Conservation (phyloP, 495 filamentous ascomycete species). For the Filosporella fistucella region DNA sequence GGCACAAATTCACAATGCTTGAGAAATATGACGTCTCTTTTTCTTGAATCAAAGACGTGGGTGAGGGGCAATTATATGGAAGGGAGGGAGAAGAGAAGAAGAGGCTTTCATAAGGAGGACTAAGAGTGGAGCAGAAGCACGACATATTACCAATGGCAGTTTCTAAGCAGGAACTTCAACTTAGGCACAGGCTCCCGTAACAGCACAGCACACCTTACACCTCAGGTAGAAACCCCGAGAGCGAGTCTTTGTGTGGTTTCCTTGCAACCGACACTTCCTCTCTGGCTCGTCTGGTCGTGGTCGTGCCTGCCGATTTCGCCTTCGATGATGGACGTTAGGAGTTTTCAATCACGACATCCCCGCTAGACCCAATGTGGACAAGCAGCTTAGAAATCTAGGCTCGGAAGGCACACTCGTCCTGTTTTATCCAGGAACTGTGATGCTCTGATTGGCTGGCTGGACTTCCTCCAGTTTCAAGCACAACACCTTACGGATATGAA, state of each 20-base stretch:
- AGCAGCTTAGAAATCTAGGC: not conserved
- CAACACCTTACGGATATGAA: too few relatives aligned
- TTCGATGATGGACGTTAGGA: slow-evolving; percentile 8
- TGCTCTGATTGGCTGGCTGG: not conserved
- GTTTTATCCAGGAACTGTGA: not conserved
- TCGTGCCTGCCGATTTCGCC: slow-evolving; percentile 11
- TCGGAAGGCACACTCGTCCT: not conserved
- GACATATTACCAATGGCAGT: slow-evolving; percentile 8
- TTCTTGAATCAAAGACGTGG: not conserved
- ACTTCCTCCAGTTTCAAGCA: slow-evolving; percentile 2
- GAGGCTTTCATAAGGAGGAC: not conserved
- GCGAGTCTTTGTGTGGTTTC: too few relatives aligned
- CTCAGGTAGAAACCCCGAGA: too few relatives aligned
- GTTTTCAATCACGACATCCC: slow-evolving; percentile 9
- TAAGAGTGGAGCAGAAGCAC: slow-evolving; percentile 7
- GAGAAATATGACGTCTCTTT: slow-evolving; percentile 8
- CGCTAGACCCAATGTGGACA: slow-evolving; percentile 2
- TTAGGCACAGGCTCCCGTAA: not conserved
- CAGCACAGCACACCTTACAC: too few relatives aligned
- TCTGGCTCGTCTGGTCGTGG: too few relatives aligned
- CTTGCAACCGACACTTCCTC: too few relatives aligned
- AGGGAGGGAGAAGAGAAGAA: not conserved
- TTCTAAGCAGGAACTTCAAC: not conserved
- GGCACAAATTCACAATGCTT: not conserved
- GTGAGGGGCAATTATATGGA: slow-evolving; percentile 1